Evolutionary conservation across 164 flowering plant species (phyloP), one percentile per base, ranked within the genome.

Genomic region (Annona cherimola): DNA sequence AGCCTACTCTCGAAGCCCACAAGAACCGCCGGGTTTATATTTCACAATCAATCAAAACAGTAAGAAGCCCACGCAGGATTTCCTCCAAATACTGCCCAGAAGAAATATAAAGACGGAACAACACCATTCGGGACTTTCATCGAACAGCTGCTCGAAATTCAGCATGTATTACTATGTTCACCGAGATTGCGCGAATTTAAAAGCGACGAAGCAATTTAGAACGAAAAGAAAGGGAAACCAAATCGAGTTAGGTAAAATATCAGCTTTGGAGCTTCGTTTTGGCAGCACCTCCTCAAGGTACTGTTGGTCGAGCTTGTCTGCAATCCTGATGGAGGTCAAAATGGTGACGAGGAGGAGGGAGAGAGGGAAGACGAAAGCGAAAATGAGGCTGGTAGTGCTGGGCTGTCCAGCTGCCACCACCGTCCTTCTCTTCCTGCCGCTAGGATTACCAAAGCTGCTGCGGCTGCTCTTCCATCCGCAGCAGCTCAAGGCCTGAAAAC

Each of bases 261-360:
- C 3, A 61, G 59, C 61, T 11, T 42, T 66, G 43, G 45, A 35
- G 9, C 4, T 42, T 26, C 14, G 18, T 26, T 3, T 43, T 4
- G 42, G 26, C 11, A 11, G 0, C 80, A 94, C 98, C 91, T 94
- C 98, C 68, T 92, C 92, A 4, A 88, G 81, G 77, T 71, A 94
- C 41, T 92, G 82, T 60, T 73, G 45, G 78, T 94, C 98, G 75
- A 94, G 98, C 82, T 86, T 83, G 69, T 90, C 91, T n/a, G 86
- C 87, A 61, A 92, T 83, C 70, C 77, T 85, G 7, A 87, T 76
- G 39, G 98, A 82, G 64, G 91, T 78, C 77, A 94, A 83, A 78
- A 88, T 61, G 66, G 98, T 94, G 74, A 76, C 80, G 20, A 76
- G 80, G 61, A 94, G 79, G 67, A 94, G 93, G 66, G 98, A 82